phyloP scores from a whole-genome alignment of 768 basidiomycete species.

The Pulveroboletus sp. region DNA sequence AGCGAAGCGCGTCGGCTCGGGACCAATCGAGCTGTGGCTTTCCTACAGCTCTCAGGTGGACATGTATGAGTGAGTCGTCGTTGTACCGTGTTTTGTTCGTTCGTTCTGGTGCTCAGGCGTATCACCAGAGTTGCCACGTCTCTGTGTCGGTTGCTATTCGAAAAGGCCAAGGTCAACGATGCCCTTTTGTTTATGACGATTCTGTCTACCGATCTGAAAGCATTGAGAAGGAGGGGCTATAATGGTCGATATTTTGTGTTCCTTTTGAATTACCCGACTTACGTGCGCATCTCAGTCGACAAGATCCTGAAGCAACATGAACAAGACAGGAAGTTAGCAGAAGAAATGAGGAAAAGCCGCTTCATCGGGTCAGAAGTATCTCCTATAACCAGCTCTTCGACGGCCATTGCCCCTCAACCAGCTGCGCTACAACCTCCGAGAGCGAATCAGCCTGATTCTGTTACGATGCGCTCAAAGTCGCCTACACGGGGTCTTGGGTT shows the following conservation, averaged over 20 bases:
- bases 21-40: slow-evolving; percentile 73
- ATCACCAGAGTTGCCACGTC: slow-evolving; percentile 72
- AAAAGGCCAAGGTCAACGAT: slow-evolving; percentile 79
- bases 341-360: slow-evolving; percentile 37
- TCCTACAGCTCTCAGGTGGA: slow-evolving; percentile 73
- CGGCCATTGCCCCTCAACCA: slow-evolving; percentile 9
- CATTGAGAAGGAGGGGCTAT: slow-evolving; percentile 79
- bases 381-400: not conserved
- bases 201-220: slow-evolving; percentile 81
- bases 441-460: not conserved
- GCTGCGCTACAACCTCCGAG: slow-evolving; percentile 13
- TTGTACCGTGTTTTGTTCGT: not conserved
- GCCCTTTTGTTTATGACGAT: slow-evolving; percentile 90
- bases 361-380: slow-evolving; percentile 20
- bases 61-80: slow-evolving; percentile 80
- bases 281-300: slow-evolving; percentile 55
- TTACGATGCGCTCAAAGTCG: slow-evolving; percentile 15
- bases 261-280: slow-evolving; percentile 4
- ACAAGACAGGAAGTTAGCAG: slow-evolving; percentile 55
- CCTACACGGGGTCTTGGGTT: slow-evolving; percentile 17
- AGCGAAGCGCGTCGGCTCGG: slow-evolving; percentile 48
- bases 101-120: slow-evolving; percentile 1
- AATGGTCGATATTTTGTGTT: slow-evolving; percentile 50
- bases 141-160: slow-evolving; percentile 75
- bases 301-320: slow-evolving; percentile 84